Evolutionary conservation across 352 stramenopile genomes (phyloP).

Genomic region (Phytopythium chamaehyphon): DNA sequence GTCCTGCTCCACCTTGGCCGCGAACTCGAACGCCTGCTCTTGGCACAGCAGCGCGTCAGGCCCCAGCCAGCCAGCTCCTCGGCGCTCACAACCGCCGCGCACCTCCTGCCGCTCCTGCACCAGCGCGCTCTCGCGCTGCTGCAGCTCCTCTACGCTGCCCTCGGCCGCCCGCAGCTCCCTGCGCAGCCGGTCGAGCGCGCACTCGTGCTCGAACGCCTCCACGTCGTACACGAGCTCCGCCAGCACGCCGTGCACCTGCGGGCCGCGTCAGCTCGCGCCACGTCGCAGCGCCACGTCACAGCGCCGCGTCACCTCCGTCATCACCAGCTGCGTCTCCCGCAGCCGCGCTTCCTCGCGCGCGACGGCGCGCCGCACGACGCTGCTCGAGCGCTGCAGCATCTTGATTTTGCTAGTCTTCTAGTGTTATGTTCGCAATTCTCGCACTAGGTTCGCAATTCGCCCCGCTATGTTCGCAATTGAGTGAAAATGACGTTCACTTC

Average conservation of each 20-base stretch:
- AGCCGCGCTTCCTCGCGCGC: constrained; percentile 40
- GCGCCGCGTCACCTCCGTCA: constrained; percentile 32
- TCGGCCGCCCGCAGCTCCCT: constrained; percentile 30
- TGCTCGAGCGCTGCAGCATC: constrained; percentile 34
- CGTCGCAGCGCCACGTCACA: too few relatives aligned
- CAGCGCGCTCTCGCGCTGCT: constrained; percentile 56
- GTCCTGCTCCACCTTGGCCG: constrained; percentile 44
- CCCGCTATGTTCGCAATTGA: too few relatives aligned
- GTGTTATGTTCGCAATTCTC: background rate
- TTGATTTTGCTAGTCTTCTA: background rate
- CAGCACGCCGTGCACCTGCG: constrained; percentile 57
- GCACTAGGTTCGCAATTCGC: too few relatives aligned
- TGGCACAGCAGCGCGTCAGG: background rate
- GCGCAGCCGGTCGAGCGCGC: constrained; percentile 31
- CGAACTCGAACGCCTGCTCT: constrained; percentile 52
- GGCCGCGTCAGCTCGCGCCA: background rate
- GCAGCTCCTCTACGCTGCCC: constrained; percentile 33
- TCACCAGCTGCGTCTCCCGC: constrained; percentile 29
- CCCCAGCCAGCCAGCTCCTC: background rate
- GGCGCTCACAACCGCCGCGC: background rate
- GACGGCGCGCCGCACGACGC: constrained; percentile 29
- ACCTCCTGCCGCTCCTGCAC: constrained; percentile 64
- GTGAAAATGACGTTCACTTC: too few relatives aligned
- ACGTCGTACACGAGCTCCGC: constrained; percentile 84
- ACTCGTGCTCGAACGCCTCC: constrained; percentile 62